Conservation (phyloP, 345 rosid species). For the Durio zibethinus region DNA sequence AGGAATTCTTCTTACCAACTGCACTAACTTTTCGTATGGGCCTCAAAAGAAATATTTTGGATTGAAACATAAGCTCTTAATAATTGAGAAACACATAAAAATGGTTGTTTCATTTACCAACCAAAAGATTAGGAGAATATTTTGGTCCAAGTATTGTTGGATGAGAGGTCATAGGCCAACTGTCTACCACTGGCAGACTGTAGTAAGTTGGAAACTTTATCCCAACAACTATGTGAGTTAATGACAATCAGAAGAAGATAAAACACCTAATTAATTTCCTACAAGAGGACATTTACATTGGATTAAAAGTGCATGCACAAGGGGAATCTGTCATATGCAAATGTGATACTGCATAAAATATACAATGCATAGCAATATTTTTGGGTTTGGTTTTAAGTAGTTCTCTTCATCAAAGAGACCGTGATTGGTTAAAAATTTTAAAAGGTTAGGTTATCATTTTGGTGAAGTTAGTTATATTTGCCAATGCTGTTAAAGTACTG, state of each 20-base stretch:
- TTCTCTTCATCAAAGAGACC: background rate
- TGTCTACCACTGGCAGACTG: slow-evolving; percentile 15
- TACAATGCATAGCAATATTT: background rate
- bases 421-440: background rate
- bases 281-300: background rate
- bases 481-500: too few relatives aligned
- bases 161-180: slow-evolving; percentile 3
- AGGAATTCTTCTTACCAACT: background rate
- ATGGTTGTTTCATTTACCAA: slow-evolving; percentile 7
- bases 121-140: slow-evolving; percentile 4
- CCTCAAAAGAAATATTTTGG: background rate
- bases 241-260: background rate
- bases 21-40: too few relatives aligned
- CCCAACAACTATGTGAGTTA: background rate
- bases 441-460: background rate
- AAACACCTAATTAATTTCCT: background rate
- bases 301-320: background rate
- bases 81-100: background rate
- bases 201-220: background rate
- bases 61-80: background rate
- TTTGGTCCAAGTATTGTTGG: background rate
- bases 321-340: background rate
- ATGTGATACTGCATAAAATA: background rate
- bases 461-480: slow-evolving; percentile 8
- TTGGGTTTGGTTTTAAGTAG: background rate